Conservation (phyloP, 73 alveolate species). For the Paramecium caudatum region DNA sequence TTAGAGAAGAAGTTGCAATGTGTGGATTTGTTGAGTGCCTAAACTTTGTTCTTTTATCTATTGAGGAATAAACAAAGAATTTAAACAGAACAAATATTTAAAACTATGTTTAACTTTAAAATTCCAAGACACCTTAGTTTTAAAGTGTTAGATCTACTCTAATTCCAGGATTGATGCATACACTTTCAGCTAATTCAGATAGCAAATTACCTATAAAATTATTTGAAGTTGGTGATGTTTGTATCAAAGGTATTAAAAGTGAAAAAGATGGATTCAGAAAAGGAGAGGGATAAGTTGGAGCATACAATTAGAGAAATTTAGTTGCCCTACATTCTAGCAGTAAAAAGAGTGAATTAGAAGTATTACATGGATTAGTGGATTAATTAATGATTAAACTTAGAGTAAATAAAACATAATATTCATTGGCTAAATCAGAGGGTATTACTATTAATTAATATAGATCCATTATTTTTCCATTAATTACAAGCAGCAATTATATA, state of each 20-base stretch:
- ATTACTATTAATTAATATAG: conserved; percentile 64
- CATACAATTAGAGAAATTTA: conserved; percentile 89
- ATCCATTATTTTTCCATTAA: conserved; percentile 91
- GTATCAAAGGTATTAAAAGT: conserved; percentile 82
- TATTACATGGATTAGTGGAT: conserved; percentile 95
- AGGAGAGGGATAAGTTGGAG: conserved; percentile 86
- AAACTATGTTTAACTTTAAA: conserved; percentile 80
- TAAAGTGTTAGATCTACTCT: conserved; percentile 96
- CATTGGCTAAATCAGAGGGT: conserved; percentile 70
- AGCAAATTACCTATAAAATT: conserved; percentile 86
- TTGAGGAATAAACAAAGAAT: conserved; percentile 85
- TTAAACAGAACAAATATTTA: conserved; percentile 81
- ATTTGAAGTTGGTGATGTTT: conserved; percentile 96
- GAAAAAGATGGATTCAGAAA: conserved; percentile 95
- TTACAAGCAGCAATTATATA: conserved; percentile 92
- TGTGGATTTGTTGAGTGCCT: conserved; percentile 98
- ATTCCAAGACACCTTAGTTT: conserved; percentile 89
- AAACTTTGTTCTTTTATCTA: conserved; percentile 91
- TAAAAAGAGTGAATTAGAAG: conserved; percentile 88
- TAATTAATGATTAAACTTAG: conserved; percentile 93
- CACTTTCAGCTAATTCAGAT: conserved; percentile 88
- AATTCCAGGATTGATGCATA: conserved; percentile 97
- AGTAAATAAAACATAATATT: conserved; percentile 63
- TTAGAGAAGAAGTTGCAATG: conserved; percentile 96
- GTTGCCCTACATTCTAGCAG: conserved; percentile 85